Base-by-base conservation (phyloP, 345 rosid genomes). In the Litchi chinensis region DNA sequence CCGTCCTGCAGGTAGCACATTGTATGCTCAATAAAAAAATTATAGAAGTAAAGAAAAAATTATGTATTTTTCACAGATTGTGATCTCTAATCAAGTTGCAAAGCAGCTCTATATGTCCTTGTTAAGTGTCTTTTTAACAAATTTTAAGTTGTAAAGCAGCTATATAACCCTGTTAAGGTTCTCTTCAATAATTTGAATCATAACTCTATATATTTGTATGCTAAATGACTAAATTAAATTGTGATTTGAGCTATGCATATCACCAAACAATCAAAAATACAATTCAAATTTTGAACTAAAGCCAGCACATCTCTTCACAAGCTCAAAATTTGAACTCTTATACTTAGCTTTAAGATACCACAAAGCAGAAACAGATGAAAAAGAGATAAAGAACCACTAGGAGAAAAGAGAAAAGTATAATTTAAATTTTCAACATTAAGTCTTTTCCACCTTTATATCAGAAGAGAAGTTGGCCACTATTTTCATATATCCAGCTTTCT, bases 401-500 rank as follows among this genome's bases (percentile, higher is more conserved):
- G 66, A 54, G 63, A 50, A 39, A 72, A 39, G 43, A 11, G 21
- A 37, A 69, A 68, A 8, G 67, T 65, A 26, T 65, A 43, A 40
- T 26, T 22, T 26, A 13, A 22, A 28, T 37, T 13, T 64, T 24
- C 6, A 68, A 44, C 59, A 15, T 22, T 7, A 67, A 54, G 77
- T 54, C 50, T 75, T 41, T 0, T 0, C 10, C 89, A 94, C 99
- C 98, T 96, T 96, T 60, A 96, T 93, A 85, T 96, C 99, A 70
- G 97, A 89, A 54, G 99, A 96, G 85, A 96, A 96, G 81, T 96
- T 96, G 44, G 99, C 84, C 65, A 96, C 91, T 15, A 80, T 80
- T 89, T 87, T 96, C 91, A 82, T 88, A 85, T 94, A 93, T 82
- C 84, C 85, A 39, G 95, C 21, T 88, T 96, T 96, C 87, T 84